Base-by-base conservation (phyloP, 1,139 yeast genomes). In the Nematodospora anomalae region DNA sequence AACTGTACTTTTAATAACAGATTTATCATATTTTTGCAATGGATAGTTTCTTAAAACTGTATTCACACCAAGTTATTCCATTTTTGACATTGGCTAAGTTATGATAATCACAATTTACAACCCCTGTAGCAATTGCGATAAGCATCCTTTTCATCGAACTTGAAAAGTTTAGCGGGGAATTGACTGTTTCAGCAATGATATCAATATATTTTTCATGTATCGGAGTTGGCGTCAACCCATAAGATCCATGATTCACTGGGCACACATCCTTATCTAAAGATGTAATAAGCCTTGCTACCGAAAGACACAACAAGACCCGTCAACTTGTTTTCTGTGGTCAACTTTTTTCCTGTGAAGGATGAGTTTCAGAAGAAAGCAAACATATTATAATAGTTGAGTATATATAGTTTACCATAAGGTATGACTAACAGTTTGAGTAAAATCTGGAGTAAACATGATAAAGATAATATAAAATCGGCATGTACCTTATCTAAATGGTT, bases 51-150 rank as follows among this genome's bases (percentile, higher is more conserved):
- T 60, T 38, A 82, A 61, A 1, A 82, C 71, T 0, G 80, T 62
- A 52, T 82, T 81, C 33, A 79, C 68, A 2, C 81, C 87, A 4
- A n/a, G 73, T 60, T 3, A 88, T 80, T 3, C 88, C 85, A 51
- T 82, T 83, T 9, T 65, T 58, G 2, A 74, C 74, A 25, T 80
- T 54, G 1, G 76, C 83, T 40, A 79, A 48, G 46, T 67, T 63
- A 32, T 59, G 61, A 35, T 59, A 57, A 36, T 73, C 76, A 37
- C 73, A 64, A 32, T 74, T 65, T 25, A 79, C 54, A 4, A 75
- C 40, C 15, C 62, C 48, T 0, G 72, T 70, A 1, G 67, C 59
- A 3, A 55, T 50, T 6, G 47, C 41, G 43, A 67, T 60, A n/a
- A 49, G 52, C 1, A 47, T 43, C 16, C 43, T 45, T 25, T 60